These are phyloP conservation scores for Rhodotorula sp. DNA, from an alignment of 1,284 basidiomycete genomes.

Conservation along the genomic window DNA sequence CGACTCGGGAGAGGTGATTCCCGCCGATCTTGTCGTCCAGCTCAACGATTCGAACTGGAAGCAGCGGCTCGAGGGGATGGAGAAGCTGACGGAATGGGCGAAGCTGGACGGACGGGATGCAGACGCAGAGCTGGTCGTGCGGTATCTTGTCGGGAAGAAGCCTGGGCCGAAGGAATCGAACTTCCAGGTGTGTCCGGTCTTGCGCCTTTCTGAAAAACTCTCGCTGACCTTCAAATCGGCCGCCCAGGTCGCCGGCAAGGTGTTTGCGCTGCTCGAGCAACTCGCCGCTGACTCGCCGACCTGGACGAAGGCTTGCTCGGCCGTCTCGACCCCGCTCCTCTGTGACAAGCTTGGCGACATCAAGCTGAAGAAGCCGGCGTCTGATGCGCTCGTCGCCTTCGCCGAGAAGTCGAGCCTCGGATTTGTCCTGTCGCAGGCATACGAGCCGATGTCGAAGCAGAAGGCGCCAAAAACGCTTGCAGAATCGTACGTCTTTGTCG, in stretches of 20 bases:
- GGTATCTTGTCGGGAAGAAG: conserved; percentile 80
- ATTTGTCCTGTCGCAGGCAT: conserved; percentile 89
- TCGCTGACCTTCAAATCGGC: not conserved
- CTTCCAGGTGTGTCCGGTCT: conserved; percentile 69
- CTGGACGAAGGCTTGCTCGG: conserved; percentile 82
- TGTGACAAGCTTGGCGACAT: conserved; percentile 94
- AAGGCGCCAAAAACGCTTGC: conserved; percentile 97
- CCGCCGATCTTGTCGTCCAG: conserved; percentile 66
- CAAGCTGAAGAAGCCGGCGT: conserved; percentile 96
- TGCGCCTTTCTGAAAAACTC: not conserved
- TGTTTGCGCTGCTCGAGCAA: conserved; percentile 71
- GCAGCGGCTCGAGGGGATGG: conserved; percentile 77
- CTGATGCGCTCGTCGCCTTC: conserved; percentile 76
- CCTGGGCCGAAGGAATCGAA: conserved; percentile 96
- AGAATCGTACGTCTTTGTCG: conserved; percentile 87
- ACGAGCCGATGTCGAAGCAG: conserved; percentile 85
- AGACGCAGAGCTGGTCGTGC: conserved; percentile 85
- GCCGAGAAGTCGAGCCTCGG: conserved; percentile 92
- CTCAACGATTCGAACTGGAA: conserved; percentile 92
- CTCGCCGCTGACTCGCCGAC: conserved; percentile 76
- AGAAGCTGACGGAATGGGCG: conserved; percentile 82
- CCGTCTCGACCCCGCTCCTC: conserved; percentile 78
- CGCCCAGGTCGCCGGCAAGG: conserved; percentile 77
- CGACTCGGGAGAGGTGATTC: conserved; percentile 55
- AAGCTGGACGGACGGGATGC: conserved; percentile 63